Evolutionary conservation across 2,329 filamentous ascomycete species (phyloP).

Genomic region (Orbilia blumenaviensis): DNA sequence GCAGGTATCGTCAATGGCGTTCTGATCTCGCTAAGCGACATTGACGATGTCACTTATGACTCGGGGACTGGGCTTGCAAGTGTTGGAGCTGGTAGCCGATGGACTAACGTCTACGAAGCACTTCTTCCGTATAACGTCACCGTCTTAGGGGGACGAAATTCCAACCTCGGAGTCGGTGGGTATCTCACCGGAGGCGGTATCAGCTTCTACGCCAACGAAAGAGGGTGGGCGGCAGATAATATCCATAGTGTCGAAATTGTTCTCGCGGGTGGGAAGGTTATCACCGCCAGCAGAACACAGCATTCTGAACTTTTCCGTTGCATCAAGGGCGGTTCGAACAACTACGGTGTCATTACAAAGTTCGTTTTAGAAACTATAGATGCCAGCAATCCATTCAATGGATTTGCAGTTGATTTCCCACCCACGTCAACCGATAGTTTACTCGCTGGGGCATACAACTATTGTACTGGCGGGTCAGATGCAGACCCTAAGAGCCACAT

Average conservation of each 20-base stretch:
- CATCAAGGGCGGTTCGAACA: constrained; percentile 58
- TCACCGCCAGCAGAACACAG: constrained; percentile 62
- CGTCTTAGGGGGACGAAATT: constrained; percentile 63
- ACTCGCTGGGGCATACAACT: background rate
- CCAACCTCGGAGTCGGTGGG: constrained; percentile 63
- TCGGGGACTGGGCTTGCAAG: constrained; percentile 60
- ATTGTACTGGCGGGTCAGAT: constrained; percentile 16
- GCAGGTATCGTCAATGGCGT: constrained; percentile 66
- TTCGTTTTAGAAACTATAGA: constrained; percentile 46
- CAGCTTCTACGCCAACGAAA: constrained; percentile 63
- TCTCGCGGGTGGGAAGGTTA: constrained; percentile 65
- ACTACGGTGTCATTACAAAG: constrained; percentile 59
- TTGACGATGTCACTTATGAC: constrained; percentile 61
- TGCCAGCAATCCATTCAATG: background rate
- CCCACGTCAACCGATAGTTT: background rate
- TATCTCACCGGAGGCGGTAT: constrained; percentile 65
- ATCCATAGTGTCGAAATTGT: constrained; percentile 67
- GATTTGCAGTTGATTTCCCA: background rate
- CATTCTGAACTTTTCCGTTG: constrained; percentile 63
- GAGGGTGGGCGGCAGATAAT: constrained; percentile 66
- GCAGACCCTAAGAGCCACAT: constrained; percentile 22
- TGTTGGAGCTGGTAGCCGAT: constrained; percentile 64
- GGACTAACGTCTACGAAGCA: constrained; percentile 62
- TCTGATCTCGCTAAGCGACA: constrained; percentile 64
- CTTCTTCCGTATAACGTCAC: constrained; percentile 62